Percentiles rank a stretch among this genome's conserved stretches.
Evolutionary conservation across 2,329 filamentous ascomycete genomes (phyloP).

Genomic region (Microthyrium microscopicum): DNA sequence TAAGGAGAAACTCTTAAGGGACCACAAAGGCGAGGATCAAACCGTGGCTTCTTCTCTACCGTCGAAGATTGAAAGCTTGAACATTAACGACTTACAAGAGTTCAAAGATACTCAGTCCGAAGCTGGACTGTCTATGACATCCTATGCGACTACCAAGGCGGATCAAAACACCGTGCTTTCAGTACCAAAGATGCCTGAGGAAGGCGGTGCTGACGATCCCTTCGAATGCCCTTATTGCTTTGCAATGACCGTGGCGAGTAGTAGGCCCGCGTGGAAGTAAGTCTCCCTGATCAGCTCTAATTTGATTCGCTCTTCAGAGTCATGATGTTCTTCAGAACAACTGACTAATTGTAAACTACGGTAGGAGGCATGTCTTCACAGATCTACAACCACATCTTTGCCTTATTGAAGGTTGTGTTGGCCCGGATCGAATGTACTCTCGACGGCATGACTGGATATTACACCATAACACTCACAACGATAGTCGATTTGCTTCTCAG

Average conservation of each 20-base stretch:
- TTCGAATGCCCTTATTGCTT: slow-evolving; percentile 19
- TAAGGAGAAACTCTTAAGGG: slow-evolving; percentile 15
- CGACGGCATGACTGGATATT: neutral
- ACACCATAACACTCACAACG: no score
- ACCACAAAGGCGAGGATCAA: neutral
- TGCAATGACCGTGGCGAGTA: slow-evolving; percentile 12
- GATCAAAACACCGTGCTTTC: slow-evolving; percentile 10
- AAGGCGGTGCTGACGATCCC: slow-evolving; percentile 12
- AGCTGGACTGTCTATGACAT: slow-evolving; percentile 14
- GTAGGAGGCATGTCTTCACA: slow-evolving; percentile 2
- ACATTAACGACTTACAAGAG: neutral
- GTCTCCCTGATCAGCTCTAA: no score
- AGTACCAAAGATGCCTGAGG: slow-evolving; percentile 13
- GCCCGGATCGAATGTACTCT: neutral
- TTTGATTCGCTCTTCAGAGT: no score
- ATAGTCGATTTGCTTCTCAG: no score
- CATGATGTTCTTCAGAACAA: neutral
- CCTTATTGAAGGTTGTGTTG: neutral
- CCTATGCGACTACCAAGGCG: slow-evolving; percentile 14
- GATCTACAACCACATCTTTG: slow-evolving; percentile 2
- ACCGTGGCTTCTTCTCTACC: neutral
- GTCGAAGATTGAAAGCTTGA: neutral
- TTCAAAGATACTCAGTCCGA: slow-evolving; percentile 10
- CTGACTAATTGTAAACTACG: neutral
- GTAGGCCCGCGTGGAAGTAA: slow-evolving; percentile 12